Base-by-base conservation (phyloP, 139 green algal species). In the Chlamydomonas sphaeroides region DNA sequence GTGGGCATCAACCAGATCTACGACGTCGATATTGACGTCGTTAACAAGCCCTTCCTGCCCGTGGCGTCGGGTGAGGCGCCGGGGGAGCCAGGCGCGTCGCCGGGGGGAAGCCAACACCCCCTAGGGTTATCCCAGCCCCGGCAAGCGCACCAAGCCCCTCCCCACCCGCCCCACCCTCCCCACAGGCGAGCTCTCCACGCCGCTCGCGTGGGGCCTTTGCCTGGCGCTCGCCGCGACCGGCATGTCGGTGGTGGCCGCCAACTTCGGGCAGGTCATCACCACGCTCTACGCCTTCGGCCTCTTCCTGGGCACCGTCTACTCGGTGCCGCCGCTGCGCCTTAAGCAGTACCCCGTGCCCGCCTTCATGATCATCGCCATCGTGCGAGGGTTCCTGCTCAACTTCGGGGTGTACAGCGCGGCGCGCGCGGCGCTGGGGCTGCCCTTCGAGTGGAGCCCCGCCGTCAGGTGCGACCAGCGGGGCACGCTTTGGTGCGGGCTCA, bases 1-100 rank as follows among this genome's bases (percentile, higher is more conserved):
- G 97, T 99, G 56, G 97, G 97, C 79, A 99, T 99, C 94, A 99
- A 99, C 86, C 96, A 98, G 88, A 96, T 98, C 38, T 98, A 97
- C 84, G 96, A 99, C 68, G 96, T 98, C 18, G 92, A 98, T 59
- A 98, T 99, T 38, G 96, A 99, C 85, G 86, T 91, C 28, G 93
- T 99, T 56, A 99, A 99, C 91, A 99, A 99, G 90, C 97, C 97
- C 25, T 99, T 98, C 92, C 90, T 99, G 63, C 97, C 97, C 6
- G 89, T 99, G 11, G 97, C 97, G 3, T 90, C 97, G 41, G 96
- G 97, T 85, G 89, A 93, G 85, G 53, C 26, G 39, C n/a, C 2
- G n/a, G 23, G 23, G 56, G 23, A 65, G 48, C 39, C 35, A 14
- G 45, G 10, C 11, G 45, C 11, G 45, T 53, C 45, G 48, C 48